Evolutionary conservation across 768 basidiomycete species (phyloP).

Genomic region (Boletus huronensis): DNA sequence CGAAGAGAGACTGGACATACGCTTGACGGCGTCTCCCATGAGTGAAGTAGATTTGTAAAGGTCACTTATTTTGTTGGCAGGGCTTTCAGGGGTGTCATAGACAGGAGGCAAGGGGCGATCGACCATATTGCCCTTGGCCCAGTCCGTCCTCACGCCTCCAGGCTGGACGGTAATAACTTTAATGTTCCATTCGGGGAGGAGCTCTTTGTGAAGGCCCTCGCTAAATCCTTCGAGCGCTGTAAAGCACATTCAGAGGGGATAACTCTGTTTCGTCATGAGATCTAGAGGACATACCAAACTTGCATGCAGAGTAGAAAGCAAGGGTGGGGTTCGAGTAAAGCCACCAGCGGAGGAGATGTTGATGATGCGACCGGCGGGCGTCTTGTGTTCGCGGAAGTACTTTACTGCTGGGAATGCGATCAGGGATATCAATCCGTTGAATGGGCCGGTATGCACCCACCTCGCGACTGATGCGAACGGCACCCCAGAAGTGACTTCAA

Average conservation of each 20-base stretch:
- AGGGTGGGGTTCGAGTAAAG: slow-evolving; percentile 16
- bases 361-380: slow-evolving; percentile 20
- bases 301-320: slow-evolving; percentile 21
- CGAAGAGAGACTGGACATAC: slow-evolving; percentile 1
- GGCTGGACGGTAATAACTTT: slow-evolving; percentile 22
- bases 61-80: slow-evolving; percentile 9
- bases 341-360: slow-evolving; percentile 22
- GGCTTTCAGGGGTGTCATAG: slow-evolving; percentile 15
- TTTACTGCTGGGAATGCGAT: slow-evolving; percentile 15
- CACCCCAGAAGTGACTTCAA: slow-evolving; percentile 36
- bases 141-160: slow-evolving; percentile 20
- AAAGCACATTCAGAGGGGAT: not conserved
- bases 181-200: slow-evolving; percentile 26
- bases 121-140: slow-evolving; percentile 20
- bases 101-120: slow-evolving; percentile 12
- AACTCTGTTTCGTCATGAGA: no score
- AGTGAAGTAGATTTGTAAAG: not conserved
- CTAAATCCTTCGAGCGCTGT: slow-evolving; percentile 28
- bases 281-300: slow-evolving; percentile 14
- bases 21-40: slow-evolving; percentile 10
- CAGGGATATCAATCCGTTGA: not conserved
- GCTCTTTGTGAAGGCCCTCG: slow-evolving; percentile 23
- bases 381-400: slow-evolving; percentile 31
- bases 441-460: not conserved
- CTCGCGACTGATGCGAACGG: slow-evolving; percentile 22